Evolutionary conservation across 257 asterid species (phyloP).

Genomic region (Nicotiana undulata): DNA sequence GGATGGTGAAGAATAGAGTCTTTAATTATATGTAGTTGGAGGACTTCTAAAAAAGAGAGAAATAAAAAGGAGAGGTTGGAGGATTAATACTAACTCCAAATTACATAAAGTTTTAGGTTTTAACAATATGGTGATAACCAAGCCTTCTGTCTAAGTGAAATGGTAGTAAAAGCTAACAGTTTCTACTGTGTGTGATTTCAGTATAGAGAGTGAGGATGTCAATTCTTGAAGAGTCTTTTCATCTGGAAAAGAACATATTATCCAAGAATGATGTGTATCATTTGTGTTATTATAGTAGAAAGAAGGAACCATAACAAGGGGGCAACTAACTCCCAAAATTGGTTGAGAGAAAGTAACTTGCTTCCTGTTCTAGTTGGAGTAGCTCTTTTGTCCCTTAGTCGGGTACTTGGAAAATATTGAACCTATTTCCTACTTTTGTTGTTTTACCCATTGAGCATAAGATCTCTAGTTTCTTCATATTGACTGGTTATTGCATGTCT

Average conservation of each 20-base stretch:
- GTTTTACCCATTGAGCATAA: background rate
- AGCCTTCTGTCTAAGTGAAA: background rate
- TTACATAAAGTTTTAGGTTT: background rate
- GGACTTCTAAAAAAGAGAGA: background rate
- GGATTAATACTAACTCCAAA: background rate
- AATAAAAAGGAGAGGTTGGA: background rate
- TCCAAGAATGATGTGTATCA: background rate
- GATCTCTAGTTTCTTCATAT: background rate
- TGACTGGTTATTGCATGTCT: conserved; percentile 30
- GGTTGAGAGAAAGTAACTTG: background rate
- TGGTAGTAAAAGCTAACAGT: background rate
- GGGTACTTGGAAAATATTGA: background rate
- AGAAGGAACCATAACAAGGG: background rate
- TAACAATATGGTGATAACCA: background rate
- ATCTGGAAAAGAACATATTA: background rate
- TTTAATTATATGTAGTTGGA: background rate
- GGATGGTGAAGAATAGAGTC: background rate
- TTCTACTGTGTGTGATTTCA: background rate
- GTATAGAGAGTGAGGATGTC: background rate
- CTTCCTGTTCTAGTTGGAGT: background rate
- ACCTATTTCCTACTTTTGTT: background rate
- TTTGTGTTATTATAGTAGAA: background rate
- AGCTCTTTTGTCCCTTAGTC: background rate
- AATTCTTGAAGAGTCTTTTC: background rate
- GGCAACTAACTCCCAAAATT: background rate